These are phyloP conservation scores for Raffaelea deltoideospora DNA, from an alignment of 2,329 filamentous ascomycete species.

Conservation along the genomic window DNA sequence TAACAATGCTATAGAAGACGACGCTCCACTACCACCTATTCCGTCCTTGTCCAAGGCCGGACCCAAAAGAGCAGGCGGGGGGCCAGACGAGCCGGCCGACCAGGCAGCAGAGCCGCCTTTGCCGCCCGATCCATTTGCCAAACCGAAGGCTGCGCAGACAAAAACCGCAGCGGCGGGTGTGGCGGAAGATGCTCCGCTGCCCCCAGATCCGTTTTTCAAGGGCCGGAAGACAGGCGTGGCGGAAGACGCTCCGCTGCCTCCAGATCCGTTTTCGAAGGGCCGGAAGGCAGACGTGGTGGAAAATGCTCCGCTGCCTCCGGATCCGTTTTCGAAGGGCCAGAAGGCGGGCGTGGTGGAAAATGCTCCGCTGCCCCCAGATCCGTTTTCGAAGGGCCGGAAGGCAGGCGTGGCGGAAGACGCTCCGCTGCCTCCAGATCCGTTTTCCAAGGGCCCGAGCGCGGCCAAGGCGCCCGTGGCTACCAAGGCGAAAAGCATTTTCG, in stretches of 20 bases:
- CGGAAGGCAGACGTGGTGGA: conserved; percentile 5
- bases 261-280: conserved; percentile 9
- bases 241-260: conserved; percentile 13
- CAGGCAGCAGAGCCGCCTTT: conserved; percentile 8
- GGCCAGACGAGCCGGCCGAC: conserved; percentile 15
- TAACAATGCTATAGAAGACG: conserved; percentile 12
- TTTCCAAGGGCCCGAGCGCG: too few relatives aligned
- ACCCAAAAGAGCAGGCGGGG: conserved; percentile 12
- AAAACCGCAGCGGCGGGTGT: background rate
- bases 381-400: too few relatives aligned
- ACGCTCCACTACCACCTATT: conserved; percentile 14
- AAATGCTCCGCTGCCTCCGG: conserved; percentile 15
- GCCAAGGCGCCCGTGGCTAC: too few relatives aligned
- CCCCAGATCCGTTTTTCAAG: conserved; percentile 12
- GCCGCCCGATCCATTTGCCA: conserved; percentile 3
- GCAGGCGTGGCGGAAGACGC: too few relatives aligned
- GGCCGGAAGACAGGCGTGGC: background rate
- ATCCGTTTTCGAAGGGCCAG: conserved; percentile 17
- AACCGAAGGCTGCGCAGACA: background rate
- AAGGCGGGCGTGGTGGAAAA: background rate
- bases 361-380: conserved; percentile 13
- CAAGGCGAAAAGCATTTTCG: conserved; percentile 10
- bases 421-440: too few relatives aligned
- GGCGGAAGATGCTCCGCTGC: conserved; percentile 7
- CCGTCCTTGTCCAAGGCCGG: conserved; percentile 7